These are phyloP conservation scores for Millerozyma miso DNA, from an alignment of 805 yeast species.

Conservation along the genomic window DNA sequence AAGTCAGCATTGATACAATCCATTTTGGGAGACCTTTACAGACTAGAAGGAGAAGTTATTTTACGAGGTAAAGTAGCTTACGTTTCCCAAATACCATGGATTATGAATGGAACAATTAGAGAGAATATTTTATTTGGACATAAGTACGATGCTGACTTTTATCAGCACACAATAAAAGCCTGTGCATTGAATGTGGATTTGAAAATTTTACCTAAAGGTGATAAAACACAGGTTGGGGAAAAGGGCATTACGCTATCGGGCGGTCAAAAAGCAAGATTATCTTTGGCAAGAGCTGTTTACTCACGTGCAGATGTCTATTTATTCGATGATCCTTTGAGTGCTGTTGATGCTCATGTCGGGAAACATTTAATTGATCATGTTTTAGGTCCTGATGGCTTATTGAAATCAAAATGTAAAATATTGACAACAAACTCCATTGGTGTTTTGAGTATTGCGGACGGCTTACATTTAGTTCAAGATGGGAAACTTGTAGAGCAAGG, in stretches of 20 bases:
- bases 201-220: conserved; percentile 80
- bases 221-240: conserved; percentile 91
- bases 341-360: conserved; percentile 97
- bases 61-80: conserved; percentile 81
- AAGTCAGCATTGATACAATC: conserved; percentile 80
- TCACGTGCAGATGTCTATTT: conserved; percentile 89
- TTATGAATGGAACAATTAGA: conserved; percentile 88
- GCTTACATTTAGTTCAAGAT: conserved; percentile 62
- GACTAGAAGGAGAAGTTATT: conserved; percentile 65
- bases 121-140: conserved; percentile 92
- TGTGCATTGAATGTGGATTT: conserved; percentile 85
- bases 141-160: conserved; percentile 74
- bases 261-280: conserved; percentile 94
- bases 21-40: conserved; percentile 76
- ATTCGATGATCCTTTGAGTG: conserved; percentile 89
- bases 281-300: conserved; percentile 94
- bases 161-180: conserved; percentile 74
- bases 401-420: conserved; percentile 68
- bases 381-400: conserved; percentile 73
- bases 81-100: conserved; percentile 95
- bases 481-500: conserved; percentile 71
- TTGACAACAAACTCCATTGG: conserved; percentile 85
- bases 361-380: conserved; percentile 79
- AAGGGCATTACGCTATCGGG: conserved; percentile 95
- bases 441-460: conserved; percentile 71